A percentile compares a stretch with the other conserved stretches of the same genome.
phyloP scores from a whole-genome alignment of 495 filamentous ascomycete genomes.

The Tuber brumale region DNA sequence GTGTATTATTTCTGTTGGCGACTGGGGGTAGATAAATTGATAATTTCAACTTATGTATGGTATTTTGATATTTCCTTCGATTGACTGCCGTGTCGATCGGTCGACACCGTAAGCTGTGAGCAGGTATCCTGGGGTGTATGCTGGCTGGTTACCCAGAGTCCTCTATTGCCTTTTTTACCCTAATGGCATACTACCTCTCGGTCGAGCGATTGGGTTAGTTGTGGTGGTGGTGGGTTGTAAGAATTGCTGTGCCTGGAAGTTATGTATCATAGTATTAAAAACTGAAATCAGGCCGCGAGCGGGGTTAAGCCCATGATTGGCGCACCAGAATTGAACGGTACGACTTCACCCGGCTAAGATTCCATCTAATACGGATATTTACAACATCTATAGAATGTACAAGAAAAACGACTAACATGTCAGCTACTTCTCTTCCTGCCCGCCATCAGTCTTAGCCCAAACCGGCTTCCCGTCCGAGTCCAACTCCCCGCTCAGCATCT shows the following conservation, averaged over 20 bases:
- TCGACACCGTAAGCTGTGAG: neutral
- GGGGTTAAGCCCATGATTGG: neutral
- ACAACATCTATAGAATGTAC: neutral
- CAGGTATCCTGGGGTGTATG: neutral
- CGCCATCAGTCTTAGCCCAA: neutral
- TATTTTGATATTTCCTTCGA: neutral
- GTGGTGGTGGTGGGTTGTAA: neutral
- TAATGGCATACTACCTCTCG: neutral
- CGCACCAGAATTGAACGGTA: neutral
- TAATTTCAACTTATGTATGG: neutral
- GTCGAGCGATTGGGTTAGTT: neutral
- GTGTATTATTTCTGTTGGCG: neutral
- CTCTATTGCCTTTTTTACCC: neutral
- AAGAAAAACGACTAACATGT: neutral
- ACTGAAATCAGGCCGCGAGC: neutral
- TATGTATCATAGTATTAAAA: neutral
- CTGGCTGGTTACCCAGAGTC: neutral
- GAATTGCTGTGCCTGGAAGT: neutral
- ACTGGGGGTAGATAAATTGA: no score
- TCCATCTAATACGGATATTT: neutral
- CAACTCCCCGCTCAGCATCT: slow-evolving; percentile 29
- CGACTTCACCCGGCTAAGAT: neutral
- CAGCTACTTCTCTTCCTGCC: slow-evolving; percentile 11
- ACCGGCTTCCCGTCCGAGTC: neutral
- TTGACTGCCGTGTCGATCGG: neutral